phyloP scores from a whole-genome alignment of 78 protist species.

The Dictyostelium firmibasis region DNA sequence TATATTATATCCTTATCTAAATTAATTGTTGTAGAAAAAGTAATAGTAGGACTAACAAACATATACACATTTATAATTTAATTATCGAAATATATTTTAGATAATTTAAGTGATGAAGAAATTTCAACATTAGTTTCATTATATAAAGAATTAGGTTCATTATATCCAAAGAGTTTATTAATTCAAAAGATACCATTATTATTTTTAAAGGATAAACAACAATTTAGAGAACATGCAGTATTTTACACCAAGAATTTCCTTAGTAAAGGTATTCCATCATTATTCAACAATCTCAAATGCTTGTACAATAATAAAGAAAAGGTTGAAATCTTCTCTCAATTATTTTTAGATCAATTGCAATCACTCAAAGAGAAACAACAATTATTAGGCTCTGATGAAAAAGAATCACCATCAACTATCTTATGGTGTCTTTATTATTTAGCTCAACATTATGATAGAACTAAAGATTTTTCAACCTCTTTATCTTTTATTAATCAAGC shows the following conservation, averaged over 20 bases:
- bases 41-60: too few species aligned
- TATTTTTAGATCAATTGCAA: constrained; percentile 10
- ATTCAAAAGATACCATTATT: constrained; percentile 53
- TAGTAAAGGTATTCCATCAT: constrained; percentile 80
- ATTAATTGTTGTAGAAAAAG: too few species aligned
- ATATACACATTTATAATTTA: too few species aligned
- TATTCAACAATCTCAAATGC: constrained; percentile 65
- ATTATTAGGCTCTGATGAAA: background rate
- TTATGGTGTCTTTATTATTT: constrained; percentile 78
- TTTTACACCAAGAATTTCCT: constrained; percentile 28
- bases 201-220: background rate
- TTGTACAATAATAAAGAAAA: constrained; percentile 77
- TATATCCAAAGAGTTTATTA: constrained; percentile 51
- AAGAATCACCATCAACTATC: constrained; percentile 58
- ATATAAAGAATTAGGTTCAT: background rate
- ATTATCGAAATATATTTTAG: background rate
- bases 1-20: too few species aligned
- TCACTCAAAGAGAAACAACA: constrained; percentile 16
- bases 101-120: constrained; percentile 13
- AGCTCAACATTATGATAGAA: constrained; percentile 83
- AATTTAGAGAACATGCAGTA: constrained; percentile 9
- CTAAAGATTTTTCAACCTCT: constrained; percentile 46
- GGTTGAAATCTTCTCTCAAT: constrained; percentile 46
- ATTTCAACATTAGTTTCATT: background rate
- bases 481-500: constrained; percentile 56